Evolutionary conservation across 345 rosid genomes (phyloP), one percentile per base, ranked within the genome.

Genomic region (Pugionium cornutum): DNA sequence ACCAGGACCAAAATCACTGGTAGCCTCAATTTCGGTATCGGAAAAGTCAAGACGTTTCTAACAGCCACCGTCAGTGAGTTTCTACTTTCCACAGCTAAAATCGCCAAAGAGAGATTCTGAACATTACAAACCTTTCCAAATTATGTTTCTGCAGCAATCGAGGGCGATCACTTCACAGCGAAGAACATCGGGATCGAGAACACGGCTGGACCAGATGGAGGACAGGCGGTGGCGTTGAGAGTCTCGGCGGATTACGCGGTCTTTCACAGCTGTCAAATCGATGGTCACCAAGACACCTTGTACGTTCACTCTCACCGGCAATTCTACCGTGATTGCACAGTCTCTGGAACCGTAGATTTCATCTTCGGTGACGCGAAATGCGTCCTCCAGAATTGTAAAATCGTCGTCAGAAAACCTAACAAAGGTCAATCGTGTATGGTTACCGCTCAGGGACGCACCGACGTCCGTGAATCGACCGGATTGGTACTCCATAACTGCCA

Each of bases 161-260:
- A 60, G 5, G 91, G 88, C 3, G 62, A 77, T 1, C 61, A 62
- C 30, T 90, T 90, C 84, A 80, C 81, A n/a, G 88, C 88, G 9
- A 87, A 84, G 80, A 75, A 75, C 75, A 86, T 90, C 27, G 80
- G 83, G 57, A 78, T 87, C 39, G 85, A 86, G 78, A 90, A 90
- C 85, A 62, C 77, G 1, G 90, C 92, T 0, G 92, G 89, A 40
- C 79, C 87, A 3, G 8, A 48, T 3, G 86, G 83, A 62, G 78
- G 68, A 47, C 95, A 87, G 46, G 90, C 97, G 0, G 97, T 90
- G 35, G 97, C 95, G 0, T 66, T 90, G 8, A 72, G 84, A n/a
- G 83, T 84, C 3, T 76, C 80, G 9, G 62, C 84, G 1, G 89
- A 90, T 49, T 63, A 7, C 69, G 67, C 92, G 33, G 62, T 81